A percentile compares a stretch with the other conserved stretches of the same genome.
These are phyloP conservation scores for Akanthomyces muscarius DNA, from an alignment of 2,329 filamentous ascomycete species.

Conservation along the genomic window DNA sequence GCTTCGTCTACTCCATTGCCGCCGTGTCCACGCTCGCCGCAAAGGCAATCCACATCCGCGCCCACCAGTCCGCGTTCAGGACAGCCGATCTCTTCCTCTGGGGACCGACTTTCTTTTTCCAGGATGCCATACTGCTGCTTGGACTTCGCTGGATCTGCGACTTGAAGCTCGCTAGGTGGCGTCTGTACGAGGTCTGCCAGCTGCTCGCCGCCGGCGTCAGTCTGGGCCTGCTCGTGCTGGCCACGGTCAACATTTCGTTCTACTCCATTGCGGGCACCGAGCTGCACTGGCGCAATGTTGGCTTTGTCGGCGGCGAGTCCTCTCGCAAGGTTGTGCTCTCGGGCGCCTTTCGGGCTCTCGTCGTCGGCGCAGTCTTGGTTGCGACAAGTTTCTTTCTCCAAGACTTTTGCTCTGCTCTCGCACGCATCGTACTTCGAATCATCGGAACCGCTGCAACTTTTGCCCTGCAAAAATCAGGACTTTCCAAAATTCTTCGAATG, in stretches of 20 bases:
- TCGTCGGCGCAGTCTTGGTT: slow-evolving; percentile 18
- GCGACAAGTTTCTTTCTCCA: slow-evolving; percentile 22
- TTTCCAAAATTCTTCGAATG: neutral
- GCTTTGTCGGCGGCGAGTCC: slow-evolving; percentile 23
- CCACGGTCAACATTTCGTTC: slow-evolving; percentile 27
- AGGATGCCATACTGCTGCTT: neutral
- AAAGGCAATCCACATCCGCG: slow-evolving; percentile 1
- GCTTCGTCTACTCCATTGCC: slow-evolving; percentile 1
- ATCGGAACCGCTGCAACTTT: slow-evolving; percentile 20
- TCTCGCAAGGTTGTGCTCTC: slow-evolving; percentile 25
- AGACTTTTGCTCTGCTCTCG: slow-evolving; percentile 22
- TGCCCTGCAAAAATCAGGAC: neutral
- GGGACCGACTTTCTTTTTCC: slow-evolving; percentile 11
- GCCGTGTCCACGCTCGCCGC: neutral
- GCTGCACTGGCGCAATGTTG: slow-evolving; percentile 28
- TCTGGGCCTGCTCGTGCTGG: neutral
- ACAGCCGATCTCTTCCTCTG: slow-evolving; percentile 4
- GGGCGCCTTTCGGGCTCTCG: slow-evolving; percentile 22
- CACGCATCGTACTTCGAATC: slow-evolving; percentile 22
- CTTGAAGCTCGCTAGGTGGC: neutral
- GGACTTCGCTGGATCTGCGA: neutral
- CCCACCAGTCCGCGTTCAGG: neutral
- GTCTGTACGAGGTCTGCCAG: neutral
- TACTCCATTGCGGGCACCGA: slow-evolving; percentile 29
- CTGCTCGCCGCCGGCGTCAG: neutral